Percentiles rank a stretch among this genome's conserved stretches.
phyloP scores from a whole-genome alignment of 140 eudicot genomes.

The Senecio squalidus region DNA sequence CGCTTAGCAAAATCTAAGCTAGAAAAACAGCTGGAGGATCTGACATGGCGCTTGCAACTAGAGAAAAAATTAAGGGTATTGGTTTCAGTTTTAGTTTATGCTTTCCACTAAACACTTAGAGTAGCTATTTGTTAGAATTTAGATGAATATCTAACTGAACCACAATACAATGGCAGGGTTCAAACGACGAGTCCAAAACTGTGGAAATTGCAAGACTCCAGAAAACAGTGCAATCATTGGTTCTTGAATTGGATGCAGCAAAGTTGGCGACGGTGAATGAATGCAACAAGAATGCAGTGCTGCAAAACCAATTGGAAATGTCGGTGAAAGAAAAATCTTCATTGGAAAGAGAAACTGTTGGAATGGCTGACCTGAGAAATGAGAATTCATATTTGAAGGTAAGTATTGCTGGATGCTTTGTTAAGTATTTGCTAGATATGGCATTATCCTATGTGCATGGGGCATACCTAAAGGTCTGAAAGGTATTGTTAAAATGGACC shows the following conservation, averaged over 20 bases:
- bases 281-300: constrained; percentile 73
- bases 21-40: constrained; percentile 98
- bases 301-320: constrained; percentile 54
- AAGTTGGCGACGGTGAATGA: constrained; percentile 68
- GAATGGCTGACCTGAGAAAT: constrained; percentile 54
- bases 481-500: too few species aligned
- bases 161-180: constrained; percentile 49
- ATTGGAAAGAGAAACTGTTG: constrained; percentile 51
- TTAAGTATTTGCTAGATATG: too few species aligned
- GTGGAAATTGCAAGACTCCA: constrained; percentile 79
- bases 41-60: constrained; percentile 91
- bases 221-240: constrained; percentile 61
- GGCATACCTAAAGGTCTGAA: too few species aligned
- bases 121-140: neutral
- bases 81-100: constrained; percentile 15
- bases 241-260: constrained; percentile 76
- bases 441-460: too few species aligned
- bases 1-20: constrained; percentile 89
- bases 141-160: neutral
- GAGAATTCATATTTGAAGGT: constrained; percentile 84
- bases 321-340: constrained; percentile 79
- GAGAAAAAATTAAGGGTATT: constrained; percentile 90
- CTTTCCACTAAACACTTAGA: neutral
- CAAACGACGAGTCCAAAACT: constrained; percentile 78
- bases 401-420: too few species aligned